Evolutionary conservation across 306 rosid genomes (phyloP).

Genomic region (Gillenia trifoliata): DNA sequence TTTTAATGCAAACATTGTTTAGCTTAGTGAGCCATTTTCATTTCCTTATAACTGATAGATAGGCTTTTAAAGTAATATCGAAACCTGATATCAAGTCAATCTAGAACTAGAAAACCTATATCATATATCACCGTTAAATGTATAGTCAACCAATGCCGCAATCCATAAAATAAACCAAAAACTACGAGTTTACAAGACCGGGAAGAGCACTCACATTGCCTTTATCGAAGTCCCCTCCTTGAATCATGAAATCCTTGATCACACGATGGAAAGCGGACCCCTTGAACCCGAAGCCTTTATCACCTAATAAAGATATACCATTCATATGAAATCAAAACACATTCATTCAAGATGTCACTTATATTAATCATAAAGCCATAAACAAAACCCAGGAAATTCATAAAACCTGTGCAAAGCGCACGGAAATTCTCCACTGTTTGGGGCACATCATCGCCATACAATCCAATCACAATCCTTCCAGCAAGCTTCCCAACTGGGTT

Average conservation of each 20-base stretch:
- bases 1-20: neutral
- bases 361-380: neutral
- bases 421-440: constrained; percentile 90
- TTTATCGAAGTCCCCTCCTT: constrained; percentile 93
- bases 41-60: neutral
- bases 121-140: neutral
- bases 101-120: neutral
- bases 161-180: neutral
- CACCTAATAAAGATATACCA: constrained; percentile 44
- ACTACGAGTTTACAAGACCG: neutral
- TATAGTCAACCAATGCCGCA: neutral
- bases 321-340: neutral
- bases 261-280: constrained; percentile 81
- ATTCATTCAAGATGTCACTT: neutral
- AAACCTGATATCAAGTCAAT: neutral
- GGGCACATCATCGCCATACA: constrained; percentile 96
- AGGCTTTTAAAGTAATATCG: neutral
- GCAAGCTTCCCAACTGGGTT: constrained; percentile 92
- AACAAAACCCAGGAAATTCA: neutral
- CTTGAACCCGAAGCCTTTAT: constrained; percentile 93
- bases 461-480: constrained; percentile 85
- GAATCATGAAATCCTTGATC: constrained; percentile 97
- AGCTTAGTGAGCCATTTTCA: neutral
- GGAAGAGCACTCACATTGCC: constrained; percentile 64
- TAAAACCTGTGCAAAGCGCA: constrained; percentile 84